Base-by-base conservation (phyloP, 2,329 filamentous ascomycete species). In the Ploettnerulaceae sp. region DNA sequence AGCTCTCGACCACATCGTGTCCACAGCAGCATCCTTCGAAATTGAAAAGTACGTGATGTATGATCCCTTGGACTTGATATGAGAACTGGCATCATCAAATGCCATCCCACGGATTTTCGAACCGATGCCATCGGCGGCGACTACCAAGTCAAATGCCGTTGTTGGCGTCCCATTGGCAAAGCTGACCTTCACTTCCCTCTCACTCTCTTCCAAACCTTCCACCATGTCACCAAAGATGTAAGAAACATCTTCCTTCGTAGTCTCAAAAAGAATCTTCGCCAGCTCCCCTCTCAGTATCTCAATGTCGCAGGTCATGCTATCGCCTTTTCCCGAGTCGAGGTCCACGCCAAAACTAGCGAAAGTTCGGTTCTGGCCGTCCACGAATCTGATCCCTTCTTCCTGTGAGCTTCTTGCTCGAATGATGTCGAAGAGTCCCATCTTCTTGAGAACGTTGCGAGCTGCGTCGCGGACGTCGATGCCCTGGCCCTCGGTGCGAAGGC, bases 101-200 rank as follows among this genome's bases (percentile, higher is more conserved):
- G 46, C 24, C 32, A 67, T 63, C 37, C 59, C 66, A n/a, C 76
- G 66, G 0, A 69, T 71, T 17, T 66, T 69, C 0, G 76, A 80
- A 3, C 69, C 63, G 40, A 74, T 68, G 0, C 78, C 78, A 49
- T 81, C 77, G 4, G 76, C 75, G 3, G 71, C 75, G 24, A 80
- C 69, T 0, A 81, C 51, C 0, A 81, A 57, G 55, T 80, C 76
- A 40, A 67, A 81, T 7, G 25, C 12, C 0, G 52, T 57, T 4
- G 66, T 65, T 0, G 54, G 62, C 9, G 58, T 57, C 2, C 73
- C 73, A 43, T 74, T 65, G 1, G 63, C 64, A 43, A 80, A 68
- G 4, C 61, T 42, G 0, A 74, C 67, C 0, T 52, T 51, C 0
- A 62, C 55, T 1, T 25, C 35, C 5, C 34, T 28, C 26, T 35